These are phyloP conservation scores for Penicillium nordicum DNA, from an alignment of 2,329 filamentous ascomycete species.

Conservation along the genomic window DNA sequence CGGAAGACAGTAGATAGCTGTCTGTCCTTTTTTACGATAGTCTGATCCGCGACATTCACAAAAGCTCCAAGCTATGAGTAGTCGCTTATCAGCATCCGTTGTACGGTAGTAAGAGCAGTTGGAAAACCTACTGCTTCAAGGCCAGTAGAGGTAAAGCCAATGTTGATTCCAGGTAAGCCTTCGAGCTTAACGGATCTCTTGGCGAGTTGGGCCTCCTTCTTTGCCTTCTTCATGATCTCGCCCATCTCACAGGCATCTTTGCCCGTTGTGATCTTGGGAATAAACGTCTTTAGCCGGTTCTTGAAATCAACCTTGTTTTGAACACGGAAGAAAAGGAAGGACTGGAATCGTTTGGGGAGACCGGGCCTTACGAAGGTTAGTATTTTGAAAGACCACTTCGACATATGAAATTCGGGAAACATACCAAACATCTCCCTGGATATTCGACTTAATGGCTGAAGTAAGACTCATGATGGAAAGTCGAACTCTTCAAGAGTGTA, in stretches of 20 bases:
- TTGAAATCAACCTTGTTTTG: slow-evolving; percentile 7
- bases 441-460: slow-evolving; percentile 5
- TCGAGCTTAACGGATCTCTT: background rate
- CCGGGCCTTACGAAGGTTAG: background rate
- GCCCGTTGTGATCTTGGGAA: slow-evolving; percentile 12
- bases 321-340: slow-evolving; percentile 15
- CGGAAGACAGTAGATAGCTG: background rate
- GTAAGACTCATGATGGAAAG: slow-evolving; percentile 4
- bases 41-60: background rate
- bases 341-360: slow-evolving; percentile 6
- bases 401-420: background rate
- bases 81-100: background rate
- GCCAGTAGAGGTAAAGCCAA: slow-evolving; percentile 7
- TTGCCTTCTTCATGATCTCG: slow-evolving; percentile 1
- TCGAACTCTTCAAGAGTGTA: background rate
- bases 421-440: slow-evolving; percentile 19
- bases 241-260: slow-evolving; percentile 4
- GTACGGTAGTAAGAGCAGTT: background rate
- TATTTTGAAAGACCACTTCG: background rate
- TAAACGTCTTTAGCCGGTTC: slow-evolving; percentile 5
- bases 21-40: background rate
- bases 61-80: slow-evolving; percentile 2
- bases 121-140: slow-evolving; percentile 6
- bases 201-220: background rate
- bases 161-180: slow-evolving; percentile 7